Evolutionary conservation across 2,329 filamentous ascomycete genomes (phyloP).

Genomic region (Pseudocercospora fuligena): DNA sequence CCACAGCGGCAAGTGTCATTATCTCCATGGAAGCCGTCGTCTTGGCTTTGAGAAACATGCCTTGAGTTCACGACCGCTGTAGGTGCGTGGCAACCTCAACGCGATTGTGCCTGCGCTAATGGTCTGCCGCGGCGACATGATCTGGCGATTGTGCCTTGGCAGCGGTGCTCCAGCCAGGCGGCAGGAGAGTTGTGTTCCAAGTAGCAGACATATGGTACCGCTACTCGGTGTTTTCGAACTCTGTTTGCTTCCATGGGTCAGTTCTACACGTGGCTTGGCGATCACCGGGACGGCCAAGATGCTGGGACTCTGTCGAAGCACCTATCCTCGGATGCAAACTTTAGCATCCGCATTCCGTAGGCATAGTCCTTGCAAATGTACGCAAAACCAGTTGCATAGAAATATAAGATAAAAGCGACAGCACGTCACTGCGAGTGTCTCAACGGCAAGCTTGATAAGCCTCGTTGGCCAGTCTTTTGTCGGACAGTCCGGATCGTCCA

Average conservation of each 20-base stretch:
- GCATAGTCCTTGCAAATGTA: background rate
- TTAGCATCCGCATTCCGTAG: too few species aligned
- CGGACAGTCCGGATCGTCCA: background rate
- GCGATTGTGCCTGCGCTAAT: background rate
- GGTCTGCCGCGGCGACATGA: background rate
- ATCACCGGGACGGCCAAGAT: background rate
- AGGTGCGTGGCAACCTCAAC: background rate
- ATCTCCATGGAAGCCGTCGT: background rate
- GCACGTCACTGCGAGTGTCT: background rate
- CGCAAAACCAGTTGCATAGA: background rate
- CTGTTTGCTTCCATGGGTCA: background rate
- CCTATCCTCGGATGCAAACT: too few species aligned
- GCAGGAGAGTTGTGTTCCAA: background rate
- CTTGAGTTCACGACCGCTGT: background rate
- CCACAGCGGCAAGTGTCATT: background rate
- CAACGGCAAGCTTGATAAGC: too few species aligned
- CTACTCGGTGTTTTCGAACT: background rate
- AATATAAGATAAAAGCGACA: background rate
- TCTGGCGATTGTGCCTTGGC: background rate
- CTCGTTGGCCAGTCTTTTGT: too few species aligned
- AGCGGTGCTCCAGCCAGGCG: background rate
- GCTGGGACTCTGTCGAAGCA: background rate
- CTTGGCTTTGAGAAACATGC: background rate
- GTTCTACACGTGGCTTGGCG: background rate
- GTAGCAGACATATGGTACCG: background rate